A percentile compares a stretch with the other conserved stretches of the same genome.
Evolutionary conservation across 495 filamentous ascomycete species (phyloP).

Genomic region (Penicillium argentinense): DNA sequence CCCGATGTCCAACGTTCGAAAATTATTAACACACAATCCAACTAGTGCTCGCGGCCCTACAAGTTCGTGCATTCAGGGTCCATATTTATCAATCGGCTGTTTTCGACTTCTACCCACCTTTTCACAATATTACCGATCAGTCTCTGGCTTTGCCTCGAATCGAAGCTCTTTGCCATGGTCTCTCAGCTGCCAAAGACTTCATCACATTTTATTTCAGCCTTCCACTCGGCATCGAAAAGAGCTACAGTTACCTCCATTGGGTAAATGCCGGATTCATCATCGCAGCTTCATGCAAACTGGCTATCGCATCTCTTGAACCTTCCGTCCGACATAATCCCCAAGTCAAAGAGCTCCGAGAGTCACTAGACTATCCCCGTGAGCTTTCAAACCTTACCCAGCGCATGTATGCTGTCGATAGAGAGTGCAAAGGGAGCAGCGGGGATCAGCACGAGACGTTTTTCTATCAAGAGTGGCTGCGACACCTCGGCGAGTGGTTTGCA

Average conservation of each 20-base stretch:
- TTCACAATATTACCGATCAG: not conserved
- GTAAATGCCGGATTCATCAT: constrained; percentile 12
- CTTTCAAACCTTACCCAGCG: constrained; percentile 3
- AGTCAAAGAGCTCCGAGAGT: constrained; percentile 9
- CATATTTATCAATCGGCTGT: constrained; percentile 16
- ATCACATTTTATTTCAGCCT: constrained; percentile 8
- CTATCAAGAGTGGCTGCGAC: constrained; percentile 11
- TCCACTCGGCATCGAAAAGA: constrained; percentile 4
- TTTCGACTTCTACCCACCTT: constrained; percentile 9
- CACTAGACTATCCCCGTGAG: constrained; percentile 7
- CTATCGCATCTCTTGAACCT: constrained; percentile 15
- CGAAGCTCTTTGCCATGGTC: constrained; percentile 13
- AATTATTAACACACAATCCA: constrained; percentile 1
- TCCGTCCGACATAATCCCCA: constrained; percentile 13
- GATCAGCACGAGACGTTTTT: constrained; percentile 11
- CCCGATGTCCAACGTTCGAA: too few relatives aligned
- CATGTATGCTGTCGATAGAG: constrained; percentile 8
- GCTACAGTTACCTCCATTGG: constrained; percentile 14
- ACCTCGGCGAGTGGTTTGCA: constrained; percentile 15
- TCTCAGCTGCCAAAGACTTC: constrained; percentile 15
- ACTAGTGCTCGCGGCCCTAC: constrained; percentile 8
- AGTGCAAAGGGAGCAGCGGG: constrained; percentile 10
- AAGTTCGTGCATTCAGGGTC: constrained; percentile 12
- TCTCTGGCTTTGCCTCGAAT: not conserved
- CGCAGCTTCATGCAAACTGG: constrained; percentile 17